Conservation (phyloP, 495 filamentous ascomycete genomes). For the Neurospora terricola region DNA sequence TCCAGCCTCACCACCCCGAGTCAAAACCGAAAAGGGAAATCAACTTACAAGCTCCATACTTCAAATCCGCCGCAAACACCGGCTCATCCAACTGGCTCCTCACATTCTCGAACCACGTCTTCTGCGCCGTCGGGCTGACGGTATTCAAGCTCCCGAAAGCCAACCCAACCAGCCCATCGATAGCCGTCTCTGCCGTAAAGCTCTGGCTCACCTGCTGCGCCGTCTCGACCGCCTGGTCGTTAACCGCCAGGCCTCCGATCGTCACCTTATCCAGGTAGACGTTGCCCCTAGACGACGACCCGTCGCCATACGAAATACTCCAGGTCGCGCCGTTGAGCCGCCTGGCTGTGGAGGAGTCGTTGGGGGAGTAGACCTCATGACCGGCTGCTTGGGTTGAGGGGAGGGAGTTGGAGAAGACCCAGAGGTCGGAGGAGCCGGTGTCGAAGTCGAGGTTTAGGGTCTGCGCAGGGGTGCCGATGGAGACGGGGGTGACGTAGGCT, state of each 20-base stretch:
- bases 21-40: neutral
- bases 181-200: constrained; percentile 50
- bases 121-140: constrained; percentile 47
- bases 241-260: constrained; percentile 54
- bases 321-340: constrained; percentile 46
- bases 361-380: constrained; percentile 52
- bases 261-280: constrained; percentile 65
- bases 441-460: constrained; percentile 63
- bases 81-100: constrained; percentile 44
- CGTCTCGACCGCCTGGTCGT: constrained; percentile 58
- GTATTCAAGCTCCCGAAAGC: constrained; percentile 67
- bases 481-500: constrained; percentile 61
- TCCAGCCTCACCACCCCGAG: neutral
- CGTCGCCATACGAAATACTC: constrained; percentile 65
- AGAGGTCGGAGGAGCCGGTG: constrained; percentile 72
- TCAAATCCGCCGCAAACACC: constrained; percentile 60
- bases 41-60: constrained; percentile 38
- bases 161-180: constrained; percentile 67
- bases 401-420: constrained; percentile 29
- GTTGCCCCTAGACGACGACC: constrained; percentile 49
- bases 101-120: constrained; percentile 67
- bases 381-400: constrained; percentile 22
- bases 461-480: constrained; percentile 48
- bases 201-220: constrained; percentile 50
- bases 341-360: constrained; percentile 33